phyloP scores from a whole-genome alignment of 257 asterid species.

The Rubia yunnanensis region DNA sequence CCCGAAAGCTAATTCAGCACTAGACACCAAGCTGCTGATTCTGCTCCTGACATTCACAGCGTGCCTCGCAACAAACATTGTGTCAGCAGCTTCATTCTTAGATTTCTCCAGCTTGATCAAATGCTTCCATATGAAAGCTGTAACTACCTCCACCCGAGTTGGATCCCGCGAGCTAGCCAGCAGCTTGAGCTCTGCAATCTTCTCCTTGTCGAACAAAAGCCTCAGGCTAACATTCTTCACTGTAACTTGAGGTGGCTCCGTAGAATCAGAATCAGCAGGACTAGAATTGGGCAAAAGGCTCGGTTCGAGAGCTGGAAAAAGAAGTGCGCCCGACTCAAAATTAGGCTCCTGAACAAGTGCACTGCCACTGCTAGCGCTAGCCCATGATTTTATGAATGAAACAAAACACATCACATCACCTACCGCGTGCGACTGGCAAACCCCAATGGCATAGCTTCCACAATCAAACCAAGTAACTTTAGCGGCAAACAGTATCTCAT shows the following conservation, averaged over 20 bases:
- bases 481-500: constrained; percentile 5
- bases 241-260: neutral
- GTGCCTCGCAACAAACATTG: constrained; percentile 7
- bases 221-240: constrained; percentile 9
- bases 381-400: constrained; percentile 21
- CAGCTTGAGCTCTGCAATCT: neutral
- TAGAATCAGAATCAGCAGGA: neutral
- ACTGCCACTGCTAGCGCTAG: constrained; percentile 1
- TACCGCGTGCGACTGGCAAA: constrained; percentile 20
- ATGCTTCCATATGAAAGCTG: constrained; percentile 26
- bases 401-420: constrained; percentile 19
- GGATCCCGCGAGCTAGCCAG: constrained; percentile 10
- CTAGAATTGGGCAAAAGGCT: neutral
- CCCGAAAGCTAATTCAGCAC: constrained; percentile 10
- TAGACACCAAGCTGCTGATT: neutral
- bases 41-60: constrained; percentile 29
- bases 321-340: constrained; percentile 1
- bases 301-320: constrained; percentile 5
- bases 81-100: neutral
- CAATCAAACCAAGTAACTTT: constrained; percentile 26
- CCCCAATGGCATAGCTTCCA: constrained; percentile 30
- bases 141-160: constrained; percentile 19
- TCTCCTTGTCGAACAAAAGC: constrained; percentile 13
- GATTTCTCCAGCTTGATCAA: constrained; percentile 11
- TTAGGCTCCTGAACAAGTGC: neutral